Base-by-base conservation (phyloP, 345 rosid species). In the Gossypium rotundifolium region DNA sequence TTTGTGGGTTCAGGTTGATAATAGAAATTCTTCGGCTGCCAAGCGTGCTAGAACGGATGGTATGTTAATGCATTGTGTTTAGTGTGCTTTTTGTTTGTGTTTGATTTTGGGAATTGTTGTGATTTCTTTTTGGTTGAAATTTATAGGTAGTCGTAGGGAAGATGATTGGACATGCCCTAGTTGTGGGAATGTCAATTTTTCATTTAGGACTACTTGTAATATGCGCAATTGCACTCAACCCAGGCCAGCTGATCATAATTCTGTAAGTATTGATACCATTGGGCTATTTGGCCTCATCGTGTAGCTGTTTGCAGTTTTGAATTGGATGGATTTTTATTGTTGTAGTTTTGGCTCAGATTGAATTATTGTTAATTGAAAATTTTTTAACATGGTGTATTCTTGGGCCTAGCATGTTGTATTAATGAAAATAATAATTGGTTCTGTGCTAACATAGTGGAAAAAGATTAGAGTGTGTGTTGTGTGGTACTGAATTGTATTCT, bases 161-260 rank as follows among this genome's bases (percentile, higher is more conserved):
- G 98, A 96, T 83, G 99, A 96, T 75, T 96, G 98, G 99, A 93
- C 97, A 42, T 95, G 98, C 63, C 98, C 98, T 3, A 95, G 97
- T 73, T 95, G 99, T 76, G 97, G 94, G 73, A 95, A 95, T 80
- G 99, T 91, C 76, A 95, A 95, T 65, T 95, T 95, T 79, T 93
- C 99, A 2, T 95, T 95, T 70, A 87, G 98, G 85, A 95, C 97
- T 46, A 93, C 99, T 63, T 95, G 99, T 76, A 95, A 95, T 77
- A 95, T 91, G 98, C 99, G 98, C 40, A 95, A 95, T 78, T 95
- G 99, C 71, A 91, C 99, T 60, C 99, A 95, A 71, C 88, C 97
- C 12, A 83, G 98, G 85, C 99, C 99, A 65, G 96, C 97, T 38
- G 97, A 91, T 79, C 98, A 93, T 82, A 88, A 80, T 68, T 80